Base-by-base conservation (phyloP, 441 rosid genomes). In the Adansonia grandidieri region DNA sequence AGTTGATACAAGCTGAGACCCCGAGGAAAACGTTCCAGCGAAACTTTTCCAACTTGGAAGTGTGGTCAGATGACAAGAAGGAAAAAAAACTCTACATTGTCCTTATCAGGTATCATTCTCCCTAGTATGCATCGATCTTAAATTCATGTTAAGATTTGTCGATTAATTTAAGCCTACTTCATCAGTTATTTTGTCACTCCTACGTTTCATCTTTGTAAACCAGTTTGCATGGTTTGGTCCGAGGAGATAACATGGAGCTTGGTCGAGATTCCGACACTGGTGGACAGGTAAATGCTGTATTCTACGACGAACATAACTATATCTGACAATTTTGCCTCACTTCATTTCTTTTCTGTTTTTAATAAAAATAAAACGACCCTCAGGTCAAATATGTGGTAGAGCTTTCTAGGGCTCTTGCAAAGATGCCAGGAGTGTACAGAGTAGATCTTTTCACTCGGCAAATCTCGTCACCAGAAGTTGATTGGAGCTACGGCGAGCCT, bases 231-330 rank as follows among this genome's bases (percentile, higher is more conserved):
- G 99, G 99, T 32, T 79, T 96, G 85, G 96, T 96, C 68, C 98
- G 98, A 62, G 98, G 97, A 65, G 99, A 96, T 54, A 90, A 94
- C 75, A 96, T 96, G 99, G 99, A 96, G 89, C 99, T 96, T 75
- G 99, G 99, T 73, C 87, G 99, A 54, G 99, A 96, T 86, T 96
- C 98, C 5, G 99, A 94, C 80, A 96, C 99, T 1, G 99, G 99
- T 56, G 98, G 98, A 80, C 99, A 96, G 94, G 98, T 95, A 89
- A 63, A 8, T 63, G 69, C 42, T 75, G 57, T 69, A 58, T 51
- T 63, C 60, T 50, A 19, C 13, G 44, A 47, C 22, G 6, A 69
- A 61, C 2, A 17, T 37, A 15, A 65, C 1, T 19, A n/a, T 14
- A 44, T 9, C 53, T 37, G 13, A 37, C 8, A 6, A 44, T 72